These are phyloP conservation scores for Tylopilus orsonianus DNA, from an alignment of 1,284 basidiomycete genomes.

Conservation along the genomic window DNA sequence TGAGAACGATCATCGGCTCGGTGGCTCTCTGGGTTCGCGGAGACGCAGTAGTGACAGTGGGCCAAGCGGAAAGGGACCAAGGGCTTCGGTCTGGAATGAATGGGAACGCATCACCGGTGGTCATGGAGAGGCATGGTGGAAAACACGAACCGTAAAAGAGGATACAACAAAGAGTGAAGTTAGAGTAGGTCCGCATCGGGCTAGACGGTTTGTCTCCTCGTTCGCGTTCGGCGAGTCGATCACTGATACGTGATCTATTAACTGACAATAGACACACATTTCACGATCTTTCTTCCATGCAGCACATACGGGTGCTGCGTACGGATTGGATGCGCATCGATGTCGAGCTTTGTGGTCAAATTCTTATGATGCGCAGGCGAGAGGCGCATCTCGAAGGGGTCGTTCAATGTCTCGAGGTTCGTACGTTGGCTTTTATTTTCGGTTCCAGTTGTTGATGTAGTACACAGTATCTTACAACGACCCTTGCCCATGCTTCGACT, in stretches of 20 bases:
- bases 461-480: constrained; percentile 48
- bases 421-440: constrained; percentile 10
- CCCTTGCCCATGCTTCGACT: constrained; percentile 53
- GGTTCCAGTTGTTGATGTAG: constrained; percentile 1
- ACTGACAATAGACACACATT: constrained; percentile 57
- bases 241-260: constrained; percentile 9
- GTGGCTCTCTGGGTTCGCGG: constrained; percentile 6
- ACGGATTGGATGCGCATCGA: constrained; percentile 70
- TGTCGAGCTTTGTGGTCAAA: constrained; percentile 72
- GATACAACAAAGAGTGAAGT: constrained; percentile 2
- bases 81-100: constrained; percentile 55
- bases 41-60: constrained; percentile 5
- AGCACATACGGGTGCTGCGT: constrained; percentile 46
- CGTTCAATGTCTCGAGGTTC: constrained; percentile 38
- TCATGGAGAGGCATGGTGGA: constrained; percentile 28
- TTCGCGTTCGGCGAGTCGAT: constrained; percentile 1
- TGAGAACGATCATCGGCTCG: constrained; percentile 18
- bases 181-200: constrained; percentile 5
- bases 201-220: constrained; percentile 20
- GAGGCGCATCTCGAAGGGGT: constrained; percentile 54
- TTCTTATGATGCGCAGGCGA: constrained; percentile 65
- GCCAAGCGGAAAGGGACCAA: constrained; percentile 23
- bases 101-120: constrained; percentile 27
- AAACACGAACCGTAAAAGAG: constrained; percentile 15
- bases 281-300: constrained; percentile 52